A percentile compares a stretch with the other conserved stretches of the same genome.
phyloP scores from a whole-genome alignment of 2,329 filamentous ascomycete genomes.

The Hymenoscyphus fraxineus region DNA sequence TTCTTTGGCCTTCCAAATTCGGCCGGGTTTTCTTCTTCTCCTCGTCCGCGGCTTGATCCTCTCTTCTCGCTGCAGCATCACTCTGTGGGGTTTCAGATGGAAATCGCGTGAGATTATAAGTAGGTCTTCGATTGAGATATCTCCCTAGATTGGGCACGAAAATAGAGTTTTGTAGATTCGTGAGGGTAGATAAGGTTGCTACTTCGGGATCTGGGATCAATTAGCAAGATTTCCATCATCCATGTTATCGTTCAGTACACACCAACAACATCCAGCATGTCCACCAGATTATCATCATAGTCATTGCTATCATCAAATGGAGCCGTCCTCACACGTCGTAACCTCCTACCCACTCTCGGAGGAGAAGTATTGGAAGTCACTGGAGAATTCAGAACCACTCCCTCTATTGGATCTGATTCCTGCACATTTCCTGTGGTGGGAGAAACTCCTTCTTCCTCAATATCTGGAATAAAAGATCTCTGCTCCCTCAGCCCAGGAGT shows the following conservation, averaged over 20 bases:
- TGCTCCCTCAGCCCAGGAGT: background rate
- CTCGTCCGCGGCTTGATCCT: constrained; percentile 11
- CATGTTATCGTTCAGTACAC: constrained; percentile 29
- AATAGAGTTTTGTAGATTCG: constrained; percentile 85
- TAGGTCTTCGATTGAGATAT: constrained; percentile 72
- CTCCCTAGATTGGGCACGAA: constrained; percentile 79
- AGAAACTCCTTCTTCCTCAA: constrained; percentile 17
- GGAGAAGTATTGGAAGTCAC: background rate
- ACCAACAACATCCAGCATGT: constrained; percentile 67
- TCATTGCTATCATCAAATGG: constrained; percentile 36
- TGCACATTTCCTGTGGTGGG: constrained; percentile 11
- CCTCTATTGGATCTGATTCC: background rate
- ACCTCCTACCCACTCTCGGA: constrained; percentile 13
- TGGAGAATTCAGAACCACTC: background rate
- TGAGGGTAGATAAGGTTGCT: constrained; percentile 75
- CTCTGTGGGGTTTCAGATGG: constrained; percentile 32
- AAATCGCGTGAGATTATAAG: constrained; percentile 65
- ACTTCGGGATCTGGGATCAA: constrained; percentile 43
- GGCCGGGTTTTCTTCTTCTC: constrained; percentile 17
- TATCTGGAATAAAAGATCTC: constrained; percentile 14
- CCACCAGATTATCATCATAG: constrained; percentile 60
- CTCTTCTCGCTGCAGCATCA: constrained; percentile 14
- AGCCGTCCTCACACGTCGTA: constrained; percentile 23
- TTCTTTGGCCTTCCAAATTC: constrained; percentile 16
- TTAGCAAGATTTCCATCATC: constrained; percentile 11